phyloP scores from a whole-genome alignment of 495 filamentous ascomycete genomes.

The Daldinia childiae region DNA sequence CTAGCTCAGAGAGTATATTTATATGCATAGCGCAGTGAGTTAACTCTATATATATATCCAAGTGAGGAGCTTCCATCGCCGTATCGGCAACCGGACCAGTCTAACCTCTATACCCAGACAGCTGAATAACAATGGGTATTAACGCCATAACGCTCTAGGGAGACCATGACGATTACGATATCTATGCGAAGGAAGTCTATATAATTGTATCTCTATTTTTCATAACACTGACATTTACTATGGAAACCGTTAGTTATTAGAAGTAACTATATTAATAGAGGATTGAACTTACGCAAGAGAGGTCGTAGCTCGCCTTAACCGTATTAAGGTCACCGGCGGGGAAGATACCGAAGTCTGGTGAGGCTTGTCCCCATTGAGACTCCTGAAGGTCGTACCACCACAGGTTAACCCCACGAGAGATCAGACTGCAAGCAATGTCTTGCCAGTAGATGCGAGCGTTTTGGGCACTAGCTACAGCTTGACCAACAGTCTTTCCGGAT shows the following conservation, averaged over 20 bases:
- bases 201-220: neutral
- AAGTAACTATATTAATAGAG: neutral
- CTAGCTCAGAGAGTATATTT: neutral
- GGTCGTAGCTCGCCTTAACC: constrained; percentile 64
- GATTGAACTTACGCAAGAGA: constrained; percentile 55
- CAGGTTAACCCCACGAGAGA: constrained; percentile 70
- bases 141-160: constrained; percentile 19
- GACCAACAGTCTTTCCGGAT: constrained; percentile 62
- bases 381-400: constrained; percentile 79
- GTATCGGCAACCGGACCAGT: neutral
- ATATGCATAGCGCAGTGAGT: neutral
- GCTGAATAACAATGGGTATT: constrained; percentile 16
- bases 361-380: constrained; percentile 61
- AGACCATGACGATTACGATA: constrained; percentile 11
- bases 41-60: constrained; percentile 2
- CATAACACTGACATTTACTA: constrained; percentile 10
- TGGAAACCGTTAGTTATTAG: neutral
- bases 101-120: constrained; percentile 24
- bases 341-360: constrained; percentile 70
- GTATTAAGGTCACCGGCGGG: constrained; percentile 46
- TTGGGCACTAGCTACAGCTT: constrained; percentile 65
- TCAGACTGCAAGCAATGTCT: constrained; percentile 69
- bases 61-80: neutral
- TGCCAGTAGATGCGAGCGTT: constrained; percentile 83
- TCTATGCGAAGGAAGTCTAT: constrained; percentile 29